These are phyloP conservation scores for Oryza punctata DNA, from an alignment of 176 grass and related monocot genomes.

Conservation along the genomic window DNA sequence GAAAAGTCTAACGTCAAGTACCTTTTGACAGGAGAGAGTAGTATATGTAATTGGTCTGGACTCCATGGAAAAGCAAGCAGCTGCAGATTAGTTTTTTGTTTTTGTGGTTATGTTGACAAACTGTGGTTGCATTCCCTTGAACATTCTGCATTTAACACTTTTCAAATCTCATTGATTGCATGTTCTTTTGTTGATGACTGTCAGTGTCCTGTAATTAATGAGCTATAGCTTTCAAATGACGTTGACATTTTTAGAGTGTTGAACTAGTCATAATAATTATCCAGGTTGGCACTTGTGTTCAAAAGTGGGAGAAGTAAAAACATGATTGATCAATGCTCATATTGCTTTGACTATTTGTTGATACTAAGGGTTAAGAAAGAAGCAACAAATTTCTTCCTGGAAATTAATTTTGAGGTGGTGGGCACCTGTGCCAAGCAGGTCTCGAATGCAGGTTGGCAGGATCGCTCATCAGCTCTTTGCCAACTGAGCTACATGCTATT, in stretches of 20 bases:
- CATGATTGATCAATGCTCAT: not conserved
- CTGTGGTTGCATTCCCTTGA: not conserved
- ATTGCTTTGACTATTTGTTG: not conserved
- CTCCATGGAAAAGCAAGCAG: not conserved
- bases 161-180: not conserved
- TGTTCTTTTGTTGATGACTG: not conserved
- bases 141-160: not conserved
- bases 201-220: not conserved
- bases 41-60: not conserved
- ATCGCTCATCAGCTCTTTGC: not conserved
- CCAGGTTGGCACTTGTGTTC: not conserved
- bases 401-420: not conserved
- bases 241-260: not conserved
- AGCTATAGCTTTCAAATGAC: not conserved
- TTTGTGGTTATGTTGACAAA: slow-evolving; percentile 5
- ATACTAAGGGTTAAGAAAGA: not conserved
- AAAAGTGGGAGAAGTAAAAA: not conserved
- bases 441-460: not conserved
- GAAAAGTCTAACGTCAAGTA: not conserved
- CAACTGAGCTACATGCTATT: not conserved
- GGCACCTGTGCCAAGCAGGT: not conserved
- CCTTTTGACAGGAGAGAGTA: not conserved
- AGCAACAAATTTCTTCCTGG: not conserved
- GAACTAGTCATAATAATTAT: not conserved
- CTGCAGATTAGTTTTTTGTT: not conserved